Conservation (phyloP, 2,329 filamentous ascomycete genomes). For the Cytospora piceicola region DNA sequence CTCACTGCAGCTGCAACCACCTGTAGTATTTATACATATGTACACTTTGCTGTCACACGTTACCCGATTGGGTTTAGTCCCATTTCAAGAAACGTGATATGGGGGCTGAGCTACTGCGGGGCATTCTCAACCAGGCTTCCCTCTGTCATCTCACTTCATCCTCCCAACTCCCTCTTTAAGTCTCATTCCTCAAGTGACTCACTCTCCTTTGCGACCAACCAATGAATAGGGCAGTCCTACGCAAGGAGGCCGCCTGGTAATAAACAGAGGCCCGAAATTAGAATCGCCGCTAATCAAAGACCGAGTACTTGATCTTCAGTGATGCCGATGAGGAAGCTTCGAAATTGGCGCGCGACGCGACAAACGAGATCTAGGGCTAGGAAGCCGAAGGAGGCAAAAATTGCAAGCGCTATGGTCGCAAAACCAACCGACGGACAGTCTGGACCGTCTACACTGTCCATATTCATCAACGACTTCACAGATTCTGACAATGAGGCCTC, state of each 20-base stretch:
- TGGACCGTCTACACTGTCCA: constrained; percentile 5
- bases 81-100: no score
- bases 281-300: background rate
- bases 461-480: constrained; percentile 30
- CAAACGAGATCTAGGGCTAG: constrained; percentile 26
- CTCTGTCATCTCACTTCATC: constrained; percentile 10
- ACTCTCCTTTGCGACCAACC: background rate
- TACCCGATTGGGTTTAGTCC: no score
- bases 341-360: constrained; percentile 23
- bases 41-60: no score
- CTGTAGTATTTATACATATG: no score
- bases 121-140: constrained; percentile 4
- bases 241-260: background rate
- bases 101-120: background rate
- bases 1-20: no score
- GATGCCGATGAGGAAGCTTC: constrained; percentile 26
- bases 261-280: constrained; percentile 12
- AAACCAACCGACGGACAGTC: constrained; percentile 13
- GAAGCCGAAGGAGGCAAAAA: constrained; percentile 16
- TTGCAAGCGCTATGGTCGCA: constrained; percentile 20
- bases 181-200: background rate
- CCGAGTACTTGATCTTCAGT: background rate
- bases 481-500: constrained; percentile 29
- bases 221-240: constrained; percentile 4
- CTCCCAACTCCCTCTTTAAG: background rate